phyloP scores from a whole-genome alignment of 495 filamentous ascomycete species.

The Penicillium flavigenum region DNA sequence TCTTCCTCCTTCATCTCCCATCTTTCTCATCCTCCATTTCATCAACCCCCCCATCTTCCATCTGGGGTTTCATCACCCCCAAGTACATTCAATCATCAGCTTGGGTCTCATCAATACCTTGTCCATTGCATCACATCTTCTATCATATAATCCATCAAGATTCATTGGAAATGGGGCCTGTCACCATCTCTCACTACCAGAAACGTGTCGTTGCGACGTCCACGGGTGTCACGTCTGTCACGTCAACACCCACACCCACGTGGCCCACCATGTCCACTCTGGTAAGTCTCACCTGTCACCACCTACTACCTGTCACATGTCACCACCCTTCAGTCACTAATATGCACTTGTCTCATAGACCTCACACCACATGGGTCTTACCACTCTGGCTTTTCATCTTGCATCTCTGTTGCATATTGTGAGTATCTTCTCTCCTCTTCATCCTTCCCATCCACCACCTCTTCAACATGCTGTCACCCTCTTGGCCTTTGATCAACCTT shows the following conservation, averaged over 20 bases:
- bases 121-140: neutral
- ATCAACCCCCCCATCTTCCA: neutral
- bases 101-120: neutral
- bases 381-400: neutral
- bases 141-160: neutral
- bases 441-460: too few species aligned
- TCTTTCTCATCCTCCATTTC: neutral
- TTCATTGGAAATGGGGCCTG: neutral
- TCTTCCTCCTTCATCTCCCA: neutral
- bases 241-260: neutral
- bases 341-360: neutral
- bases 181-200: neutral
- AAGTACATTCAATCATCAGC: neutral
- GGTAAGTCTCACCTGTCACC: neutral
- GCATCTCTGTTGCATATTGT: neutral
- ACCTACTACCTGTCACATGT: too few species aligned
- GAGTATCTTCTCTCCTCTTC: neutral
- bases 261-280: neutral
- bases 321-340: neutral
- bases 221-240: neutral
- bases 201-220: neutral
- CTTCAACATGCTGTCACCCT: too few species aligned
- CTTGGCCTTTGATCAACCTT: too few species aligned
- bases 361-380: neutral
- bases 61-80: neutral